Evolutionary conservation across 2,329 filamentous ascomycete genomes (phyloP).

Genomic region (Fusarium robinianum): DNA sequence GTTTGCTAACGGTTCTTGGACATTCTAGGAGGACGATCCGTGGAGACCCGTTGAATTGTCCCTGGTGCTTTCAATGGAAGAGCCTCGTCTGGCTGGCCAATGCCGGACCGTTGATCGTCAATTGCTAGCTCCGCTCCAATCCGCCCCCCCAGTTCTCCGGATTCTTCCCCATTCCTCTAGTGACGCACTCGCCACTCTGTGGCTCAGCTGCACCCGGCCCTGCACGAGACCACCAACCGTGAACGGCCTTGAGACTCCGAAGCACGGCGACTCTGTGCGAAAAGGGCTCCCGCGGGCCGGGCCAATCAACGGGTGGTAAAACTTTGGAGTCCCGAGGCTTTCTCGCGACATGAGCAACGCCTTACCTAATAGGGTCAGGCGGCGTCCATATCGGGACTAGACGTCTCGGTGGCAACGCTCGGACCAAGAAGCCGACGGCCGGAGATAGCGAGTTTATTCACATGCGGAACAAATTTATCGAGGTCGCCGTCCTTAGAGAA

Average conservation of each 20-base stretch:
- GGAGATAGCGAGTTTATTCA: constrained; percentile 39
- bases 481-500: constrained; percentile 26
- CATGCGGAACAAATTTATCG: constrained; percentile 36
- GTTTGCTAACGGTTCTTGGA: constrained; percentile 23
- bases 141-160: constrained; percentile 20
- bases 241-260: no score
- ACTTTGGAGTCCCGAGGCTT: constrained; percentile 34
- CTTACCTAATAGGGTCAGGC: constrained; percentile 17
- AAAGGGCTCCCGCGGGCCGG: constrained; percentile 30
- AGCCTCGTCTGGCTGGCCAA: constrained; percentile 11
- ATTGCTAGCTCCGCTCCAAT: constrained; percentile 11
- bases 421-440: constrained; percentile 32
- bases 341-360: constrained; percentile 32
- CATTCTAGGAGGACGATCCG: constrained; percentile 25
- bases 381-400: constrained; percentile 15
- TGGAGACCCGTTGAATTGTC: constrained; percentile 21
- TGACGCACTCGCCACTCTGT: constrained; percentile 38
- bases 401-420: constrained; percentile 20
- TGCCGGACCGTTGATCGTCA: constrained; percentile 24
- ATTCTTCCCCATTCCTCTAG: constrained; percentile 27
- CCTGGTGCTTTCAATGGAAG: constrained; percentile 13
- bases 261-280: constrained; percentile 11
- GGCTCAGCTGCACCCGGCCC: constrained; percentile 21
- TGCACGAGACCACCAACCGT: constrained; percentile 31
- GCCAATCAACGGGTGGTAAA: constrained; percentile 30